Evolutionary conservation across 768 basidiomycete genomes (phyloP).

Genomic region (Tremella fuciformis): DNA sequence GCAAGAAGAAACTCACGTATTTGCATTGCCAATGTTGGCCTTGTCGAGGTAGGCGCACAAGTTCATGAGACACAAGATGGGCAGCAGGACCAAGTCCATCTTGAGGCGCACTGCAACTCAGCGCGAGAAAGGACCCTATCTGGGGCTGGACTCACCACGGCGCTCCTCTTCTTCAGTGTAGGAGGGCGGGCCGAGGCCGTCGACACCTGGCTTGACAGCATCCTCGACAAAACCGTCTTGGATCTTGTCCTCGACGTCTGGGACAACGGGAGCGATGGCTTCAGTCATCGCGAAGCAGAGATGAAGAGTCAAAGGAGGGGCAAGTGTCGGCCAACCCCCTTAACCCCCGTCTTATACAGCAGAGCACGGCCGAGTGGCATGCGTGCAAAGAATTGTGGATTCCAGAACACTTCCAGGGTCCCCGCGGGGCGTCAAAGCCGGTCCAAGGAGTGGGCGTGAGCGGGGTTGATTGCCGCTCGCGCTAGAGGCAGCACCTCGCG

Average conservation of each 20-base stretch:
- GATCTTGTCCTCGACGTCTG: constrained; percentile 2
- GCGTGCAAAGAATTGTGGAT: too few relatives aligned
- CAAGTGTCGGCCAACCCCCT: too few relatives aligned
- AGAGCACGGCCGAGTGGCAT: too few relatives aligned
- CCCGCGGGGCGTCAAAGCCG: too few relatives aligned
- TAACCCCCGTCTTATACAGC: too few relatives aligned
- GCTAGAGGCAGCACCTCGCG: too few relatives aligned
- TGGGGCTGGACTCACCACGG: constrained; percentile 4
- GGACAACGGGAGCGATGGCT: constrained; percentile 1
- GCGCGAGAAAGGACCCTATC: background rate
- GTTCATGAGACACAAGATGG: constrained; percentile 24
- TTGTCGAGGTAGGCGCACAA: constrained; percentile 26
- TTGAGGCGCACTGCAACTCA: constrained; percentile 17
- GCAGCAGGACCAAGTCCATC: constrained; percentile 25
- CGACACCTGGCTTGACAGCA: constrained; percentile 4
- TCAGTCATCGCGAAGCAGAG: constrained; percentile 4
- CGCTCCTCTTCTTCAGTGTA: constrained; percentile 17
- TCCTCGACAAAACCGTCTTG: constrained; percentile 1
- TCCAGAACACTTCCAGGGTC: too few relatives aligned
- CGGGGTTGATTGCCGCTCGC: too few relatives aligned
- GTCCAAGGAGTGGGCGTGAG: too few relatives aligned
- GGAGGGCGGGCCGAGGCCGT: constrained; percentile 1
- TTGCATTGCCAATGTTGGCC: constrained; percentile 26
- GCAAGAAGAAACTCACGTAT: background rate
- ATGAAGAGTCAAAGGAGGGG: background rate